Evolutionary conservation across 2,329 filamentous ascomycete genomes (phyloP), one percentile per base, ranked within the genome.

Genomic region (Phyllachora maydis): DNA sequence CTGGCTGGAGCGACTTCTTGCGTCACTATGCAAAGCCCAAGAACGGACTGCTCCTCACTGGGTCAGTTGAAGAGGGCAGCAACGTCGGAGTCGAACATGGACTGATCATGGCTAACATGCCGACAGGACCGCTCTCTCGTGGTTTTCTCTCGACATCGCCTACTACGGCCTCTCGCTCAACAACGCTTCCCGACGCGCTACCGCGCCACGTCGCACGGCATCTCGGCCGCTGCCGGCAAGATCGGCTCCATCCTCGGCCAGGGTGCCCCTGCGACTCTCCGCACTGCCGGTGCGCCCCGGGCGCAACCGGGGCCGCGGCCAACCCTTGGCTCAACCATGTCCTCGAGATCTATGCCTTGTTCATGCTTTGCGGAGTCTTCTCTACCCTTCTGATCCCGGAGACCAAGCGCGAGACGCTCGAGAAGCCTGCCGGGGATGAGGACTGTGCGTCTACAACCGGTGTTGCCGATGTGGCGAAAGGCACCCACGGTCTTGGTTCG

Each of bases 81-180:
- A 4, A 14, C 18, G 12, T 7, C 4, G 18, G 11, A 16, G 8
- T 16, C n/a, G 6, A 10, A 12, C 7, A 12, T 17, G 4, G 18
- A 18, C 8, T 9, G 11, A 13, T 3, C 4, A 15, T 15, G 14
- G 17, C 17, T 23, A 9, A 22, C 23, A 20, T 19, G 76, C n/a
- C n/a, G n/a, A n/a, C n/a, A n/a, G 76, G n/a, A 85, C 77, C 8
- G 74, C 77, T 8, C 72, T 73, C 19, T 85, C 78, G 3, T 90
- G 79, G 78, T 85, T 83, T 47, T 64, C 76, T 47, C 67, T 78
- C 25, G 54, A 54, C 30, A 46, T 56, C 28, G 63, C 64, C 15
- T 66, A 65, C 41, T 74, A 73, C 35, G 68, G 69, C 25, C 61
- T 83, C 12, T 71, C 71, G 16, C 56, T 85, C 23, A 83, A 82